Evolutionary conservation across 495 filamentous ascomycete species (phyloP).

Genomic region (Copromyces sp.): DNA sequence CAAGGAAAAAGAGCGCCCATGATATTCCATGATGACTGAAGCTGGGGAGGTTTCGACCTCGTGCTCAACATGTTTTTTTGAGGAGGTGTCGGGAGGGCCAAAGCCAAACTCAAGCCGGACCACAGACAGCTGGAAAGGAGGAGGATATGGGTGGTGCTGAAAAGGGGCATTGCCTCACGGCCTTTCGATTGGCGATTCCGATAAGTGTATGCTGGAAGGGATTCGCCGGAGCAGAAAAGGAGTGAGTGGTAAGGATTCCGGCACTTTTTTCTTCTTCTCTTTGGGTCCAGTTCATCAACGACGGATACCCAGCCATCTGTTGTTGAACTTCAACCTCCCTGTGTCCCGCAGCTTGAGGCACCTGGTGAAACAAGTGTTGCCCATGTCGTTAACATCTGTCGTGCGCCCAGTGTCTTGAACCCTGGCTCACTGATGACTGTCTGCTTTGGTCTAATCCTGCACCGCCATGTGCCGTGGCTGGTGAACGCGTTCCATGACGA

Average conservation of each 20-base stretch:
- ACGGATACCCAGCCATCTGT: not conserved
- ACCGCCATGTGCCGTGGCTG: not conserved
- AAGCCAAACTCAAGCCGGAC: not conserved
- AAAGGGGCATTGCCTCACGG: not conserved
- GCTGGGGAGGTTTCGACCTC: not conserved
- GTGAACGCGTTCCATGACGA: not conserved
- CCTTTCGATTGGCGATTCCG: not conserved
- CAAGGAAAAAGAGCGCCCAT: not conserved
- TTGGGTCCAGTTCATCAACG: not conserved
- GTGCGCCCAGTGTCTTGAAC: not conserved
- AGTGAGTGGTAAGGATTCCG: too few species aligned
- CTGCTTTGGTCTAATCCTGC: too few species aligned
- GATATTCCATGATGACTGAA: not conserved
- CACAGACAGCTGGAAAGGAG: not conserved
- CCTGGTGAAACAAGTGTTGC: not conserved
- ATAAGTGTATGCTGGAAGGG: not conserved
- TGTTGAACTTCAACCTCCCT: not conserved
- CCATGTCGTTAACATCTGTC: not conserved
- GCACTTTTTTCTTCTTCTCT: too few species aligned
- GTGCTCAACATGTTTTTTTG: not conserved
- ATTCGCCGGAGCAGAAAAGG: too few species aligned
- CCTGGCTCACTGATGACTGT: too few species aligned
- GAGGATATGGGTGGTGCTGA: not conserved
- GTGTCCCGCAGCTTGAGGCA: not conserved
- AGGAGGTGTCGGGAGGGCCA: not conserved